Percentiles rank a stretch among this genome's conserved stretches.
These are phyloP conservation scores for Aspergillus flavus DNA, from an alignment of 2,329 filamentous ascomycete genomes.

Conservation along the genomic window DNA sequence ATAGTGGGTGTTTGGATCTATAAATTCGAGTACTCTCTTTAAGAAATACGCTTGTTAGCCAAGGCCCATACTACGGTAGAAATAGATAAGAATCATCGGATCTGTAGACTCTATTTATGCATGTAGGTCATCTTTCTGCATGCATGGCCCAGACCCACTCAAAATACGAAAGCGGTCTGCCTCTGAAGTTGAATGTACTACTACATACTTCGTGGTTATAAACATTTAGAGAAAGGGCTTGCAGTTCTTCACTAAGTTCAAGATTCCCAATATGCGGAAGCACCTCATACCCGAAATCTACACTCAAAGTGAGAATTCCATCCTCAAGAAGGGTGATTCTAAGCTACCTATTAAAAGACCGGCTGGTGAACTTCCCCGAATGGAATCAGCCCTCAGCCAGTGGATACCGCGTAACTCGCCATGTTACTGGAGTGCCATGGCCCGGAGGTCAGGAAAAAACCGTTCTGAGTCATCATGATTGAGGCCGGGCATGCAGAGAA, in stretches of 20 bases:
- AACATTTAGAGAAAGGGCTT: too few species aligned
- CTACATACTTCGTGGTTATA: too few species aligned
- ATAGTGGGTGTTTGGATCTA: neutral
- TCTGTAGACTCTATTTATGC: neutral
- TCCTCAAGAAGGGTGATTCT: neutral
- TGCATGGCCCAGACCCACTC: neutral
- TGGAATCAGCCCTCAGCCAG: neutral
- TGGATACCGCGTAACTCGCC: neutral
- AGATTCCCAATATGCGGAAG: too few species aligned
- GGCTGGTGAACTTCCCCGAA: neutral
- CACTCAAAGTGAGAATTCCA: neutral
- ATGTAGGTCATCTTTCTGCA: neutral
- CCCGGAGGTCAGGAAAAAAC: neutral
- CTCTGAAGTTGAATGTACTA: too few species aligned
- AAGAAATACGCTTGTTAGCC: too few species aligned
- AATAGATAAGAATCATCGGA: too few species aligned
- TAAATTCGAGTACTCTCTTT: too few species aligned
- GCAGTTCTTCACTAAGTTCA: too few species aligned
- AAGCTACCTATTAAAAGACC: neutral
- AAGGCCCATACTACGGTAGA: too few species aligned
- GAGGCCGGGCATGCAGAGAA: slow-evolving; percentile 40
- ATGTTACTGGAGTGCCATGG: neutral
- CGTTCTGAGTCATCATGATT: slow-evolving; percentile 35
- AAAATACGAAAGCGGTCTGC: too few species aligned
- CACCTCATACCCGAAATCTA: too few species aligned